Base-by-base conservation (phyloP, 257 asterid species). In the Verbena officinalis region DNA sequence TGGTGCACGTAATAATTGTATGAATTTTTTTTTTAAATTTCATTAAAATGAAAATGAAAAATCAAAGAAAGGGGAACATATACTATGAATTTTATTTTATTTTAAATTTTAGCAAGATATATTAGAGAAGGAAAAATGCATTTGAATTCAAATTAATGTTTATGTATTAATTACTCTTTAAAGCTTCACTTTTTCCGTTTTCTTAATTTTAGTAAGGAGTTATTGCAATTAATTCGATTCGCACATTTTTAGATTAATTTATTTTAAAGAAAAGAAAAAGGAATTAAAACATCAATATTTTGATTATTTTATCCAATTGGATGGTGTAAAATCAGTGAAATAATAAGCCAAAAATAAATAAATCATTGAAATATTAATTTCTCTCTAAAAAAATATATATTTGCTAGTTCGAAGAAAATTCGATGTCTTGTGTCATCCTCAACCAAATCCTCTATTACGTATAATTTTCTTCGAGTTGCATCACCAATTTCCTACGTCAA, bases 401-500 rank as follows among this genome's bases (percentile, higher is more conserved):
- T 2, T 27, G 33, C 5, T 5, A 27, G 5, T 27, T 27, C 33
- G n/a, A n/a, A n/a, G n/a, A 27, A 27, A 27, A 27, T 27, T 27
- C 5, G 4, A 27, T 2, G 5, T 27, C 33, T 27, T 5, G 5
- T 7, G 40, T 4, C 40, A 9, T 36, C 11, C 40, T 36, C 40
- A 27, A 27, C 33, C 33, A 36, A 30, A 30, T 30, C 36, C 3
- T 7, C 36, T 2, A 30, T n/a, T n/a, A 30, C 36, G 36, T 30
- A 30, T 30, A 3, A 30, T 30, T 30, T 30, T 30, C 7, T 30
- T 30, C 36, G 4, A 7, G 36, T n/a, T 5, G 42, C 59, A 46
- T 67, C 71, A 38, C 52, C 33, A 30, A 16, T 7, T 59, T 16
- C 51, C 59, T n/a, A 20, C 60, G 60, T 75, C 60, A 66, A 62